These are phyloP conservation scores for Petasospora fabianii DNA, from an alignment of 1,139 yeast genomes.

Conservation along the genomic window DNA sequence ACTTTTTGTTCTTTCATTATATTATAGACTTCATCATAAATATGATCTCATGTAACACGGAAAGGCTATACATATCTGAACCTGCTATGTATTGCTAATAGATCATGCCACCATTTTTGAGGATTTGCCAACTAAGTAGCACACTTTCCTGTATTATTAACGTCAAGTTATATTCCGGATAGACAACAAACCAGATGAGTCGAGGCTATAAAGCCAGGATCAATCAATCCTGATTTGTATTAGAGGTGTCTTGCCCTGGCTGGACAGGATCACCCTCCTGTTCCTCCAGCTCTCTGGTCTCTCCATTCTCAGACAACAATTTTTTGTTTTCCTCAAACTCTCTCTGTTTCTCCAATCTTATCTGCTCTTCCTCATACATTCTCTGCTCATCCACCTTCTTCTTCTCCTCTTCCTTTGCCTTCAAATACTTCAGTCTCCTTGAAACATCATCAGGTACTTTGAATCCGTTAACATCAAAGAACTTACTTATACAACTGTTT, in stretches of 20 bases:
- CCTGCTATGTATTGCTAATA: no score
- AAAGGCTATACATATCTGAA: no score
- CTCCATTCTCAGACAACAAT: slow-evolving; percentile 5
- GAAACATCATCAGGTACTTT: slow-evolving; percentile 24
- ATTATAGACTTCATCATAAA: no score
- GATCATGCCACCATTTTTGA: no score
- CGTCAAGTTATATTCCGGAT: no score
- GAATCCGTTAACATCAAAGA: slow-evolving; percentile 28
- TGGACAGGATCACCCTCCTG: slow-evolving; percentile 10
- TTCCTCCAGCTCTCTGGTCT: slow-evolving; percentile 6
- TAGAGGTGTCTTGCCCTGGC: slow-evolving; percentile 7
- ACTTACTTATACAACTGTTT: slow-evolving; percentile 31
- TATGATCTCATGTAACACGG: no score
- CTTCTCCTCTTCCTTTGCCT: slow-evolving; percentile 3
- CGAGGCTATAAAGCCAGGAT: no score
- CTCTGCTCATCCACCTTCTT: slow-evolving; percentile 9
- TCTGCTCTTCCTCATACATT: slow-evolving; percentile 11
- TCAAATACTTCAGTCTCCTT: slow-evolving; percentile 6
- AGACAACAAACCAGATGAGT: no score
- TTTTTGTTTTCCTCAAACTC: slow-evolving; percentile 7
- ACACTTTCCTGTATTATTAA: no score
- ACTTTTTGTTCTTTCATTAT: no score
- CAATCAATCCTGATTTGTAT: no score
- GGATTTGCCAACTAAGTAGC: no score
- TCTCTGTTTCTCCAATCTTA: slow-evolving; percentile 5